Evolutionary conservation across 2,329 filamentous ascomycete genomes (phyloP), one percentile per base, ranked within the genome.

Genomic region (Diplodia intermedia): DNA sequence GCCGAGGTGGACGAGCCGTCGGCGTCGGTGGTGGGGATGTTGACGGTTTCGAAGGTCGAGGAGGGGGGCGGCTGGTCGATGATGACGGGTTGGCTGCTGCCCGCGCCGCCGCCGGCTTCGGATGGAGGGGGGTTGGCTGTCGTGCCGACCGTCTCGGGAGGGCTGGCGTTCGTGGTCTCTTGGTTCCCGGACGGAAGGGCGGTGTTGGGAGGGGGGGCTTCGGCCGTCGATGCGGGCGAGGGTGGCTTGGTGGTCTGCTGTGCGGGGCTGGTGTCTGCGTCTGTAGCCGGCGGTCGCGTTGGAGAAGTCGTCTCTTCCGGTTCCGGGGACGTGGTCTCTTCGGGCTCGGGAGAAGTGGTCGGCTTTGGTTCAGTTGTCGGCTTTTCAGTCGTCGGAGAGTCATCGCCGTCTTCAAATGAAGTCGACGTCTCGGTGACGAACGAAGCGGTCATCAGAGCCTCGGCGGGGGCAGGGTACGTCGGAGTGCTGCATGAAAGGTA

Each of bases 401-500:
- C 56, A 15, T 61, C 36, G 12, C 26, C 38, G 15, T 60, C 57
- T 11, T 61, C 57, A 38, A 61, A 31, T 4, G 57, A 61, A 7
- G 57, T 61, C 4, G 57, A 61, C 1, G 57, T 61, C 4, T 61
- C 57, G 0, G 57, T 61, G 3, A 61, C 29, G 18, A 61, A 50
- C 26, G 47, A 43, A 18, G 57, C 57, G 1, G 57, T 61, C 26
- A 29, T 33, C 18, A 61, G 26, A 2, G 57, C 40, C 18, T 26
- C 57, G 23, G 40, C 57, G 7, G 57, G 57, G 11, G 40, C 40
- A 9, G 57, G 57, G 15, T 61, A 61, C 12, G 3, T 20, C 3
- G 9, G 15, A 9, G 57, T 61, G 56, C 38, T 50, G 57, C 57
- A 61, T 2, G 57, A 61, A n/a, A 61, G 40, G 40, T n/a, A 61